A percentile compares a stretch with the other conserved stretches of the same genome.
Evolutionary conservation across 108 stramenopile species (phyloP).

Genomic region (Seminavis robusta): DNA sequence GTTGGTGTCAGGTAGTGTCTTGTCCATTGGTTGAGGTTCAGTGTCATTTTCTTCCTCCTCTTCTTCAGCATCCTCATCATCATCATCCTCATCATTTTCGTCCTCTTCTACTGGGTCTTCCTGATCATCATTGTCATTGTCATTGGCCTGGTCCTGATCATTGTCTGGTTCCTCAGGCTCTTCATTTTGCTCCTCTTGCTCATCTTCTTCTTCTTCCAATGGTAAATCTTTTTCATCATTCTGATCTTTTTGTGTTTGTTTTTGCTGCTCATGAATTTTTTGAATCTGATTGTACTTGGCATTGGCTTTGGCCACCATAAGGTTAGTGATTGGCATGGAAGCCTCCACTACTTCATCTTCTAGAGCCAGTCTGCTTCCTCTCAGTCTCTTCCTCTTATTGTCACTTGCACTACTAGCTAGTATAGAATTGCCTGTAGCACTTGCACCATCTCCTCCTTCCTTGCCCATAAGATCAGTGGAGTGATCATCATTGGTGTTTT

Average conservation of each 20-base stretch:
- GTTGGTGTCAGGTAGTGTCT: background rate
- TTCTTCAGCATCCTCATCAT: conserved; percentile 11
- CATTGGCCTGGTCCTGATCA: conserved; percentile 13
- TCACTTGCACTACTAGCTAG: too few species aligned
- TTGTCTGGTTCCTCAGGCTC: background rate
- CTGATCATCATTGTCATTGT: conserved; percentile 7
- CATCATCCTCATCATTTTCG: conserved; percentile 19
- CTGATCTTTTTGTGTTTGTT: too few species aligned
- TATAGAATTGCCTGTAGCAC: too few species aligned
- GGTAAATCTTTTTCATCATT: too few species aligned
- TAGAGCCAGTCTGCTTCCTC: conserved; percentile 60
- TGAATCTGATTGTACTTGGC: too few species aligned
- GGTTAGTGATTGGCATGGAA: too few species aligned
- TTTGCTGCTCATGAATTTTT: too few species aligned
- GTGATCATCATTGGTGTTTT: background rate
- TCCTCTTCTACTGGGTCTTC: conserved; percentile 15
- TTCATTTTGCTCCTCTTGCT: conserved; percentile 1
- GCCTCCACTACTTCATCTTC: conserved; percentile 55
- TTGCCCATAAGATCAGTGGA: background rate
- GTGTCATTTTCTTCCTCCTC: conserved; percentile 18
- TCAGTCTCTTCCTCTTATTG: conserved; percentile 34
- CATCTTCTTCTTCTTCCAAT: conserved; percentile 15
- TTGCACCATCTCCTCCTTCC: too few species aligned
- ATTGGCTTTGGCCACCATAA: too few species aligned
- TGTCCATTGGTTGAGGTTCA: conserved; percentile 16